Conservation (phyloP, 1,284 basidiomycete genomes). For the Hymenochaete sp. region DNA sequence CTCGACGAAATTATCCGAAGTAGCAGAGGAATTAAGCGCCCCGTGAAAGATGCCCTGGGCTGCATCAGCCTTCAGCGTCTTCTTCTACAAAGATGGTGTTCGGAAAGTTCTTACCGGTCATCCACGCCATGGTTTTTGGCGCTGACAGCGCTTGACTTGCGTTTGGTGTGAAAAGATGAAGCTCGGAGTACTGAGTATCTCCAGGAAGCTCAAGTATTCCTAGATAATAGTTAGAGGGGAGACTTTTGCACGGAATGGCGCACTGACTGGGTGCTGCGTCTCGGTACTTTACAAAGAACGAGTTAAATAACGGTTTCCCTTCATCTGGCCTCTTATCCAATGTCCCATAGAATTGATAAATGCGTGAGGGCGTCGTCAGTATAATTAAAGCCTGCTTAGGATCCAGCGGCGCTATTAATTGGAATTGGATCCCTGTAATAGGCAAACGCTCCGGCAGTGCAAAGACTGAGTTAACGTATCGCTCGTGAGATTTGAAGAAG, state of each 20-base stretch:
- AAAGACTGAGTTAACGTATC: constrained; percentile 74
- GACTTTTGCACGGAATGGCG: background rate
- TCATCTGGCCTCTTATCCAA: constrained; percentile 61
- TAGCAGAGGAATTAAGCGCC: constrained; percentile 55
- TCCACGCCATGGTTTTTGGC: constrained; percentile 75
- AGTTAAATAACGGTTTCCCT: constrained; percentile 68
- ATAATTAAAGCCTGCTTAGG: constrained; percentile 61
- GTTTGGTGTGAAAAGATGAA: constrained; percentile 68
- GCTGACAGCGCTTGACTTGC: constrained; percentile 59
- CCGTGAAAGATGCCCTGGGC: constrained; percentile 84
- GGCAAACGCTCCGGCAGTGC: constrained; percentile 71
- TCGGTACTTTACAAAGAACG: constrained; percentile 64
- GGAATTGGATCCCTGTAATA: constrained; percentile 77
- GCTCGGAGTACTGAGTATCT: constrained; percentile 60
- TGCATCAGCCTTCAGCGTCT: constrained; percentile 24
- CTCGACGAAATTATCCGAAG: constrained; percentile 72
- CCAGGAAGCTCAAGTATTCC: constrained; percentile 85
- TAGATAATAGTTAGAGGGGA: constrained; percentile 26
- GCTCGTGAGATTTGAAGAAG: constrained; percentile 84
- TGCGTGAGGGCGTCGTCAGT: constrained; percentile 78
- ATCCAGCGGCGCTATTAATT: constrained; percentile 60
- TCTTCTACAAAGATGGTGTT: background rate
- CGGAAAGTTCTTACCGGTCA: constrained; percentile 53
- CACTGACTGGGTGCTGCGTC: constrained; percentile 73
- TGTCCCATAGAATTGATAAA: constrained; percentile 84